Conservation (phyloP, 257 asterid genomes). For the Solanum dulcamara region DNA sequence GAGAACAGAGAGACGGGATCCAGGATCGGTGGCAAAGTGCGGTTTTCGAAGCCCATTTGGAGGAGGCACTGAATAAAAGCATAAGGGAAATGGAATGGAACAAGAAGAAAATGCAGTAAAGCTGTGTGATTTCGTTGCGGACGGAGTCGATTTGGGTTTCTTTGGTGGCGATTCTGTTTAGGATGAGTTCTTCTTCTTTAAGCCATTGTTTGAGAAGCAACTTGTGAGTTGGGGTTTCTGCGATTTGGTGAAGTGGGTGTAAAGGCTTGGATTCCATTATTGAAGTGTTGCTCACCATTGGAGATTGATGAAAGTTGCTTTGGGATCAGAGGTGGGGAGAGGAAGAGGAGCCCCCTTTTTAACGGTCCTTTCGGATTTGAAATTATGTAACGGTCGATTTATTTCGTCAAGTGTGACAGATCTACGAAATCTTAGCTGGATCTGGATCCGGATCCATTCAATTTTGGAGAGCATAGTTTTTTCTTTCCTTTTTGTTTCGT, state of each 20-base stretch:
- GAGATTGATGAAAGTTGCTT: not conserved
- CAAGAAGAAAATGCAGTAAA: constrained; percentile 79
- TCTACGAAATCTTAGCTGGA: not conserved
- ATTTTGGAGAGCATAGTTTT: no score
- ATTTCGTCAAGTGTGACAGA: not conserved
- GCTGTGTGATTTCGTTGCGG: constrained; percentile 61
- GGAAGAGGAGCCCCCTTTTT: constrained; percentile 10
- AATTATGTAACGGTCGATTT: constrained; percentile 41
- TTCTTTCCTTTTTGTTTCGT: no score
- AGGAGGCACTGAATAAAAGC: constrained; percentile 61
- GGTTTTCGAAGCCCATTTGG: constrained; percentile 5
- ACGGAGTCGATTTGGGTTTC: constrained; percentile 66
- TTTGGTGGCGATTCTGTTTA: constrained; percentile 63
- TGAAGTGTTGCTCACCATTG: constrained; percentile 22
- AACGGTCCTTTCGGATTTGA: constrained; percentile 32
- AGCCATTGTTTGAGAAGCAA: constrained; percentile 96
- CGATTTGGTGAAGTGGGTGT: constrained; percentile 86
- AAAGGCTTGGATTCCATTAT: constrained; percentile 36
- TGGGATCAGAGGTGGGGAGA: not conserved
- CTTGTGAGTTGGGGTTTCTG: constrained; percentile 68
- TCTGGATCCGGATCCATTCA: not conserved
- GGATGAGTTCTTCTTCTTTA: constrained; percentile 77
- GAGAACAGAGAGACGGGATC: constrained; percentile 53
- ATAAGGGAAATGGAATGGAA: constrained; percentile 76
- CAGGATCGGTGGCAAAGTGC: constrained; percentile 38